phyloP scores from a whole-genome alignment of 768 basidiomycete species.

The Trametes coccinea region DNA sequence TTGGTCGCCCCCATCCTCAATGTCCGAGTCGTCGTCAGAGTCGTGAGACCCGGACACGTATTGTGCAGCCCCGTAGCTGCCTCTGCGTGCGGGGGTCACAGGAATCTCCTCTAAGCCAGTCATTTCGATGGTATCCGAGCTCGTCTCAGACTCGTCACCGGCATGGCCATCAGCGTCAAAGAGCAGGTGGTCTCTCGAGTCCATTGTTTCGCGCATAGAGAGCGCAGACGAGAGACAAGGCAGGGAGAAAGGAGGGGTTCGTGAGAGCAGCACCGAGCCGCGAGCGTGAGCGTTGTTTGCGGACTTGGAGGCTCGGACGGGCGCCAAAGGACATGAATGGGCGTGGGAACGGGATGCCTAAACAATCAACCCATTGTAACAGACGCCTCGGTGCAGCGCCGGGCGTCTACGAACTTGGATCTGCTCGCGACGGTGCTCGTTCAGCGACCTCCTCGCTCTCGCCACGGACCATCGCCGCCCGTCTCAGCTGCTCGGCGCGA shows the following conservation, averaged over 20 bases:
- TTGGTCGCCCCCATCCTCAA: conserved; percentile 42
- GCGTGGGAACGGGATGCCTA: conserved; percentile 17
- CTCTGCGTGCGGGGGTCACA: conserved; percentile 26
- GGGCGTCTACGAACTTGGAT: conserved; percentile 25
- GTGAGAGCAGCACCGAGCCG: neutral
- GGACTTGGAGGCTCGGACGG: neutral
- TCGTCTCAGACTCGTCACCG: conserved; percentile 15
- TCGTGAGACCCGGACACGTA: conserved; percentile 20
- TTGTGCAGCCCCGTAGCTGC: conserved; percentile 12
- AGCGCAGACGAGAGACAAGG: neutral
- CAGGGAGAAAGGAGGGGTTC: neutral
- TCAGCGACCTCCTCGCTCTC: conserved; percentile 14
- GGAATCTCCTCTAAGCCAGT: conserved; percentile 31
- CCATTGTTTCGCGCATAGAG: conserved; percentile 1
- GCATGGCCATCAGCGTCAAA: conserved; percentile 17
- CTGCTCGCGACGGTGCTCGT: conserved; percentile 25
- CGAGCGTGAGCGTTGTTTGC: neutral
- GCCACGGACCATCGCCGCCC: neutral
- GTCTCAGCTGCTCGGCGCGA: conserved; percentile 1
- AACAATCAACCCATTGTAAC: conserved; percentile 12
- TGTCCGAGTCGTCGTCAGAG: conserved; percentile 30
- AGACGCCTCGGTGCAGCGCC: conserved; percentile 15
- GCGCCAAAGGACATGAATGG: neutral
- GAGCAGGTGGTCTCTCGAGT: conserved; percentile 15
- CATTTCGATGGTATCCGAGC: conserved; percentile 38